Base-by-base conservation (phyloP, 2,329 filamentous ascomycete species). In the Ascochyta pisi region DNA sequence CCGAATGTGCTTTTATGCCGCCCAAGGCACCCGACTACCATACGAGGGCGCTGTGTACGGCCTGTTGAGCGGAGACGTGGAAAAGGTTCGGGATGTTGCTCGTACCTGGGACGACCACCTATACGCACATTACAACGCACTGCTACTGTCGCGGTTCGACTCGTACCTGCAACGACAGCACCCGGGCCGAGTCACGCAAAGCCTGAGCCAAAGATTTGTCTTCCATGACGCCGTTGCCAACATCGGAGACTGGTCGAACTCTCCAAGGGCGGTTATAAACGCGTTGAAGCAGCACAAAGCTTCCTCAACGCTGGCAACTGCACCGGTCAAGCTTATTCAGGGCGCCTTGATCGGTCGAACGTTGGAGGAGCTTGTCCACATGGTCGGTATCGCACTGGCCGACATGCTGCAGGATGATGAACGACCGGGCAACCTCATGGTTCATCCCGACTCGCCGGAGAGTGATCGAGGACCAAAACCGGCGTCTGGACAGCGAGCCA, bases 21-120 rank as follows among this genome's bases (percentile, higher is more conserved):
- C 89, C 22, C 86, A 89, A 46, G 86, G 87, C 2, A 86, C 86
- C 24, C 84, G 84, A 1, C 88, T 90, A 65, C 85, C 89, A 47
- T 94, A 92, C 68, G 92, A 99, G 77, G 86, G 88, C 51, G 95
- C 94, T 16, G 92, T 96, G 0, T 97, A 96, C 71, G 94, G 92
- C 26, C 78, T 97, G 12, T 82, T 99, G n/a, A 89, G 90, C 38
- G 95, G 95, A 45, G 92, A 97, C 69, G 83, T 92, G 45, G 79
- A 84, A 34, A 90, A 89, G 47, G 91, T 96, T 10, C 87, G 91
- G 69, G 85, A 86, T 62, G 86, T 94, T 35, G 92, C 91, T 71
- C 82, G 84, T 46, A 86, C 83, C 22, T 96, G 92, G 89, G 91
- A 96, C 64, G 94, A 98, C 69, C 86, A 89, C 66, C 82, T 97